Evolutionary conservation across 768 basidiomycete species (phyloP), one percentile per base, ranked within the genome.

Genomic region (Boletus pseudo-olivaceus): DNA sequence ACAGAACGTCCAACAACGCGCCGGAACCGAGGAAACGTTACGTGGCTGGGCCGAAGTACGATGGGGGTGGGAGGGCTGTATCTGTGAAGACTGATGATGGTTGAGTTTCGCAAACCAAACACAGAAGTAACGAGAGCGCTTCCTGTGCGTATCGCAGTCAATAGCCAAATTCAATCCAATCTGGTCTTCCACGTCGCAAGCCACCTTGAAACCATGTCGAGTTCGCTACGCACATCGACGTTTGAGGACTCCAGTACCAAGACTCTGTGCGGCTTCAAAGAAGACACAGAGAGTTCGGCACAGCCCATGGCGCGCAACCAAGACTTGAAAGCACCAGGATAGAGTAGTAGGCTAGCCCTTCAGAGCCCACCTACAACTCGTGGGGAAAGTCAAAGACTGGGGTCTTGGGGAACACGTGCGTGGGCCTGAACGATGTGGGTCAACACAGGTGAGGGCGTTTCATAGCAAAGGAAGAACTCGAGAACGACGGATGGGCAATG

Each of bases 301-400:
- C 63, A 72, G 75, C 68, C 78, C 77, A 80, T 80, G 82, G 82
- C 69, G 72, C 74, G 73, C 76, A 73, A 78, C 78, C 61, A 67
- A 60, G 64, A 63, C 76, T 54, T 55, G 77, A 83, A 82, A 67
- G 75, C 76, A 67, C 82, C 82, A 80, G 79, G 75, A 60, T 76
- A 73, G 74, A 72, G 67, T 46, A 54, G 61, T 54, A 55, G 47
- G 61, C 47, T 9, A 57, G 44, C 56, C 47, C 44, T 14, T 43
- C 5, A 27, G 47, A 49, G 57, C 56, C 51, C 12, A 44, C 62
- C 66, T 65, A 54, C 56, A 40, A 46, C 65, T 53, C 60, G 2
- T 58, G 58, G 71, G 63, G 68, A 67, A 62, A 76, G 78, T 73
- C 78, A 58, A 61, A 63, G 78, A 76, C 79, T 71, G 73, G 57